phyloP scores from a whole-genome alignment of 2,329 filamentous ascomycete species.

The Trichoderma sp. region DNA sequence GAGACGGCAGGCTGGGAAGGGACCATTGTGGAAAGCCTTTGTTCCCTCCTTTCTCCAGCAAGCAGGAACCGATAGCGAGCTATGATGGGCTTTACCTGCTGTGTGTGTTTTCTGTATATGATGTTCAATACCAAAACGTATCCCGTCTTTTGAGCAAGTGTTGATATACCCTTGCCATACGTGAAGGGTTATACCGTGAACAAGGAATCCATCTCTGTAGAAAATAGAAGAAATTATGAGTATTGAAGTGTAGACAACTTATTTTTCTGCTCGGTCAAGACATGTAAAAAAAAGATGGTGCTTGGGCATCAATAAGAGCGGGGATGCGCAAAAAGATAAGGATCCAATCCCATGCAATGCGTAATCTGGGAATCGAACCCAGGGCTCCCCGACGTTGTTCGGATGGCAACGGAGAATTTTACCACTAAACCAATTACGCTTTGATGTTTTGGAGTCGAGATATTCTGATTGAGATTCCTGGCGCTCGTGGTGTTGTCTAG shows the following conservation, averaged over 20 bases:
- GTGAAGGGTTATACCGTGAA: not conserved
- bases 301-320: not conserved
- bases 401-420: slow-evolving; percentile 25
- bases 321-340: not conserved
- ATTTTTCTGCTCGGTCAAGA: not conserved
- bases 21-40: not conserved
- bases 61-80: not conserved
- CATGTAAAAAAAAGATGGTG: not conserved
- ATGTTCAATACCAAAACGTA: not conserved
- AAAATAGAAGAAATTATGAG: not conserved
- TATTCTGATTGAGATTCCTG: not conserved
- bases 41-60: slow-evolving; percentile 17
- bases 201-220: not conserved
- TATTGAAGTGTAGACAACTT: not conserved
- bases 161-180: not conserved
- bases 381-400: slow-evolving; percentile 22
- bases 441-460: rapidly evolving
- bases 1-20: not conserved
- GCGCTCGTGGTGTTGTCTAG: not conserved
- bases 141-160: not conserved
- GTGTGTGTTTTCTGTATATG: not conserved
- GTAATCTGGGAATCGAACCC: slow-evolving; percentile 25
- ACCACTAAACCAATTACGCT: slow-evolving; percentile 25
- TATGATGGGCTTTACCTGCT: not conserved
- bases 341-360: not conserved